phyloP scores from a whole-genome alignment of 768 basidiomycete species.

The Lentinula lateritia region DNA sequence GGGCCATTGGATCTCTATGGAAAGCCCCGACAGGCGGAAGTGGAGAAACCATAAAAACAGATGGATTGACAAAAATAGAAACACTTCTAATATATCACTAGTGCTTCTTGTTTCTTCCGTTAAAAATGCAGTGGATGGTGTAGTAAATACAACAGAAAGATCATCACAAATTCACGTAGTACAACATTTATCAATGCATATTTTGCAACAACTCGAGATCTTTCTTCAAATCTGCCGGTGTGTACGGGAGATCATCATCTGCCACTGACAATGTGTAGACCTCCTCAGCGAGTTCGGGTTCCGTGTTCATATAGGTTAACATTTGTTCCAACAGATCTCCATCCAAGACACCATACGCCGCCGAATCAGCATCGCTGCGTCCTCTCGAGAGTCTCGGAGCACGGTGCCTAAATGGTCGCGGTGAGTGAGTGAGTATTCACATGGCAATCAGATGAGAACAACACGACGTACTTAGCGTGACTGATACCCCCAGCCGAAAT shows the following conservation, averaged over 20 bases:
- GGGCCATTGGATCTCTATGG: conserved; percentile 18
- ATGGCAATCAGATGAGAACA: background rate
- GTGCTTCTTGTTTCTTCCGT: too few relatives aligned
- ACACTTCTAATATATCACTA: too few relatives aligned
- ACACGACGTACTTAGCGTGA: conserved; percentile 51
- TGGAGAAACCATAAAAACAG: too few relatives aligned
- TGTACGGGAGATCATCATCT: conserved; percentile 28
- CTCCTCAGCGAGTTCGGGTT: conserved; percentile 13
- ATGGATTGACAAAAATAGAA: too few relatives aligned
- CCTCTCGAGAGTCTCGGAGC: conserved; percentile 56
- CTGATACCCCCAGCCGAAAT: conserved; percentile 43
- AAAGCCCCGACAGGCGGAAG: background rate
- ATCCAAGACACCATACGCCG: conserved; percentile 77
- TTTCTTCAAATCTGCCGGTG: conserved; percentile 34
- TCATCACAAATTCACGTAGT: conserved; percentile 5
- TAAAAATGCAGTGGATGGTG: too few relatives aligned
- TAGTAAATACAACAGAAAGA: background rate
- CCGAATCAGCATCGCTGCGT: conserved; percentile 48
- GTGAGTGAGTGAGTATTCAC: background rate
- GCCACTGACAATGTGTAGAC: background rate
- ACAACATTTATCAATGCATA: conserved; percentile 28
- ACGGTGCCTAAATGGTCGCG: conserved; percentile 50
- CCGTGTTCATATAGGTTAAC: conserved; percentile 29
- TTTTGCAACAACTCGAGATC: conserved; percentile 37
- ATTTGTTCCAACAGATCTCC: conserved; percentile 73